phyloP scores from a whole-genome alignment of 1,284 basidiomycete genomes.

The Melampsora abietis-canadensis region DNA sequence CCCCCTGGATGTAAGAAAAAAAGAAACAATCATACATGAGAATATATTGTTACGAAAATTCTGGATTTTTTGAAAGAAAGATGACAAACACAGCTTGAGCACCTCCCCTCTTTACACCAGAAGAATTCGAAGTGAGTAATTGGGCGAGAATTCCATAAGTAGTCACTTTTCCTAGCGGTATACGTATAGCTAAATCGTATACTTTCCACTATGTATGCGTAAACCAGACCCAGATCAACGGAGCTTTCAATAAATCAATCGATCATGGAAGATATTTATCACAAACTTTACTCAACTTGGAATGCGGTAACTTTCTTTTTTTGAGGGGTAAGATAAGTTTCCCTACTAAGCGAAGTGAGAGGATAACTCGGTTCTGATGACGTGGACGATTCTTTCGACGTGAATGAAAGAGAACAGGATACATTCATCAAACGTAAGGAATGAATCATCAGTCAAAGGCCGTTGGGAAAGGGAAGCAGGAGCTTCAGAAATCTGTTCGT shows the following conservation, averaged over 20 bases:
- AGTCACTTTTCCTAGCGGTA: not conserved
- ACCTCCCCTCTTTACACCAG: not conserved
- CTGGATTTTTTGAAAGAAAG: not conserved
- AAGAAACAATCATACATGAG: not conserved
- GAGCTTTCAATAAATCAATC: not conserved
- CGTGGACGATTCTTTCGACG: not conserved
- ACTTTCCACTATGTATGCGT: conserved; percentile 1
- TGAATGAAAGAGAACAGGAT: no score
- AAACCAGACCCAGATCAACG: not conserved
- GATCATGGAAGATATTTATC: not conserved
- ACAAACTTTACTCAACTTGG: not conserved
- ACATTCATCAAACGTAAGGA: no score
- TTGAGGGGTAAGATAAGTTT: conserved; percentile 12
- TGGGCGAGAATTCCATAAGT: conserved; percentile 11
- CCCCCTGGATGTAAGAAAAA: conserved; percentile 52
- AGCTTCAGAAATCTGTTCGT: no score
- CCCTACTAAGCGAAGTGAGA: not conserved
- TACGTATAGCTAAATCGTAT: conserved; percentile 4
- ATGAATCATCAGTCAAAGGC: no score
- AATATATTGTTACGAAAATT: not conserved
- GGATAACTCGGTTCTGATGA: not conserved
- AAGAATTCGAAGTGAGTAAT: not conserved
- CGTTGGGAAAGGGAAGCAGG: no score
- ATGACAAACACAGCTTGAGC: conserved; percentile 10
- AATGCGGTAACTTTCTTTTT: conserved; percentile 4